Evolutionary conservation across 805 yeast species (phyloP), one percentile per base, ranked within the genome.

Genomic region (Saccharomycopsis sp.): DNA sequence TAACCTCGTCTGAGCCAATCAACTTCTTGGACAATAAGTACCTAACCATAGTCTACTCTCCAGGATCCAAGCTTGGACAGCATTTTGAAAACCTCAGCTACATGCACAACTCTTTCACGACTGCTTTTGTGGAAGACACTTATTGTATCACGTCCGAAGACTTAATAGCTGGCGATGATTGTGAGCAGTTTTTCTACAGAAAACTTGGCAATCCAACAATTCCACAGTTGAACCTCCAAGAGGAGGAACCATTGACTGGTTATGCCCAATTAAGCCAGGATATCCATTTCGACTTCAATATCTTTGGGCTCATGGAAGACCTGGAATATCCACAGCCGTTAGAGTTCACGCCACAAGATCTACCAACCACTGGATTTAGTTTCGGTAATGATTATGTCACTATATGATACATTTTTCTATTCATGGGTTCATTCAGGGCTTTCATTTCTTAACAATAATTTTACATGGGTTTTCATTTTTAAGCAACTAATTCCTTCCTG

Each of bases 81-180:
- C 62, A 59, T 17, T 50, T 59, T 15, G 60, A 59, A 25, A 59
- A 59, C 25, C 57, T 59, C 25, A 57, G 62, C 23, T 59, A 59
- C 25, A 59, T 59, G 19, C 47, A 59, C 54, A 52, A 59, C n/a
- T 25, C 22, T 2, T 19, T 14, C 19, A 17, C 8, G 23, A 19
- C 19, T 52, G 44, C 23, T n/a, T 41, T 41, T 3, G 34, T 23
- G 14, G 44, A 56, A 3, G 41, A 47, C 12, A n/a, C n/a, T n/a
- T n/a, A n/a, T n/a, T n/a, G n/a, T n/a, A n/a, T n/a, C n/a, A n/a
- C 41, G 8, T 55, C 56, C 14, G 54, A 41, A 23, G 61, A 50
- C 1, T 51, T 60, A 17, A n/a, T 49, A 2, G 14, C 50, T 3
- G 63, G 63, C 23, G 63, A 58, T 42, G 63, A 61, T 25, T 61